Evolutionary conservation across 1,284 basidiomycete genomes (phyloP).

Genomic region (Rhodotorula sp.): DNA sequence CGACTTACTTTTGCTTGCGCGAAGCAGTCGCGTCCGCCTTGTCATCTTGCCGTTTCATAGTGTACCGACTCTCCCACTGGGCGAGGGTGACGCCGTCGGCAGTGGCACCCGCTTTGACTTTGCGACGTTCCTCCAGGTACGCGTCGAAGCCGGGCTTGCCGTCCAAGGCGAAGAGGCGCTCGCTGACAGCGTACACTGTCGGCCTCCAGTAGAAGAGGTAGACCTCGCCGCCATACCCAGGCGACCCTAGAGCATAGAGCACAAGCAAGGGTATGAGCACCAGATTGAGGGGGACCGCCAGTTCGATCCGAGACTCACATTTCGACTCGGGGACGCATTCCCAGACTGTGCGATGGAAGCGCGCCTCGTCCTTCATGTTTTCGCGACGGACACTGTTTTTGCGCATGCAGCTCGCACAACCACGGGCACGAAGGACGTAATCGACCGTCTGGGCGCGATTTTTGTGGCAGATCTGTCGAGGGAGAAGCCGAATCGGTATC

Average conservation of each 20-base stretch:
- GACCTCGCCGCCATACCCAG: neutral
- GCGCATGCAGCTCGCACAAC: slow-evolving; percentile 25
- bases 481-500: no score
- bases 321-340: neutral
- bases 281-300: neutral
- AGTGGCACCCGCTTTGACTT: neutral
- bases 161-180: slow-evolving; percentile 6
- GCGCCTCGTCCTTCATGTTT: neutral
- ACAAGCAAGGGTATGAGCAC: no score
- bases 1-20: slow-evolving; percentile 7
- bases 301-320: neutral
- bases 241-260: neutral
- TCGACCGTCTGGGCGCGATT: slow-evolving; percentile 9
- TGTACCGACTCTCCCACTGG: neutral
- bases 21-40: neutral
- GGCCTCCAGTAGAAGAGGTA: slow-evolving; percentile 10
- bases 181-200: neutral
- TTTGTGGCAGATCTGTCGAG: slow-evolving; percentile 20
- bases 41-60: neutral
- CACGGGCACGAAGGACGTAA: slow-evolving; percentile 8
- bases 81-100: neutral
- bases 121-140: neutral
- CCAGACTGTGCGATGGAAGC: neutral
- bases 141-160: slow-evolving; percentile 5
- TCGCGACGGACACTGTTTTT: neutral